These are phyloP conservation scores for Typha latifolia DNA, from an alignment of 176 grass and related monocot genomes.

Conservation along the genomic window DNA sequence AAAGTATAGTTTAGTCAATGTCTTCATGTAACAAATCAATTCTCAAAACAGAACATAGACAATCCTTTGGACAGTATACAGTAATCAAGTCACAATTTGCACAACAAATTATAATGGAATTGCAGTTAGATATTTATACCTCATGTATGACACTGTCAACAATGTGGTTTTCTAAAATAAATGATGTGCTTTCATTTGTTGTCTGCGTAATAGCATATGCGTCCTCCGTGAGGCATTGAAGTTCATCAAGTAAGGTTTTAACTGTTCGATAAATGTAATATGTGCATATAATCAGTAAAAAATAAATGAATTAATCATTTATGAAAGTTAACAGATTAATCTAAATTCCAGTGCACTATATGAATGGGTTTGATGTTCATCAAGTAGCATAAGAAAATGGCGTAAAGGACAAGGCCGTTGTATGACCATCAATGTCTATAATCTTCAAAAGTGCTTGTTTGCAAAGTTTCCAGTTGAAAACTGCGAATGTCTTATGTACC, in stretches of 20 bases:
- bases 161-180: background rate
- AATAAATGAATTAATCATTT: background rate
- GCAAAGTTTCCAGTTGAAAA: too few relatives aligned
- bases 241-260: conserved; percentile 38
- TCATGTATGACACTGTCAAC: conserved; percentile 3
- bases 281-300: background rate
- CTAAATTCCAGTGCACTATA: background rate
- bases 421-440: too few relatives aligned
- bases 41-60: too few relatives aligned
- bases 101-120: conserved; percentile 1
- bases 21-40: too few relatives aligned
- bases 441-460: too few relatives aligned
- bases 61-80: too few relatives aligned
- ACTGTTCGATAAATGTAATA: conserved; percentile 19
- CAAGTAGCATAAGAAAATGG: background rate
- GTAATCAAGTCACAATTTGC: background rate
- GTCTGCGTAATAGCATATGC: conserved; percentile 18
- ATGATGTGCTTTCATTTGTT: conserved; percentile 18
- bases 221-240: conserved; percentile 34
- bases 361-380: background rate
- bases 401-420: background rate
- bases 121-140: conserved; percentile 6
- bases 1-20: too few relatives aligned
- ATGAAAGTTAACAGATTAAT: too few relatives aligned
- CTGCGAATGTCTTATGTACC: too few relatives aligned